phyloP scores from a whole-genome alignment of 148 eudicot genomes.

The Pouteria glomerata region DNA sequence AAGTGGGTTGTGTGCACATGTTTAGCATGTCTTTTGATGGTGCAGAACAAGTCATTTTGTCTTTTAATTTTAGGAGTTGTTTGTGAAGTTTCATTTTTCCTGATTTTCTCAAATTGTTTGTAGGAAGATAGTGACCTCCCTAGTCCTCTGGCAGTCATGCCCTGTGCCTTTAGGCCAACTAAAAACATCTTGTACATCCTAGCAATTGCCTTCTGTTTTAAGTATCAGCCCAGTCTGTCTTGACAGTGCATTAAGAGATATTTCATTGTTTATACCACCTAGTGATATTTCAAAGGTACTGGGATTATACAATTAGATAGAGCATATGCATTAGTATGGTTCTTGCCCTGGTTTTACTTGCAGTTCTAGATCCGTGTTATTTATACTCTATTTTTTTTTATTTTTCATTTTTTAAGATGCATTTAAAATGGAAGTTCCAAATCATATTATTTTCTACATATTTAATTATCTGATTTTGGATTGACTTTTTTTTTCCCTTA shows the following conservation, averaged over 20 bases:
- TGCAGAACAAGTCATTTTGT: too few species aligned
- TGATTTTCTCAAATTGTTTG: not conserved
- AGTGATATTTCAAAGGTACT: not conserved
- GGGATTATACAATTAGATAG: conserved; percentile 1
- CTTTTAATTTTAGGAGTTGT: not conserved
- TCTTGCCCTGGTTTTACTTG: not conserved
- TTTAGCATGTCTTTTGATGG: too few species aligned
- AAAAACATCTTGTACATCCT: not conserved
- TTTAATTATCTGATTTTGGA: too few species aligned
- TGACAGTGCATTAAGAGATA: not conserved
- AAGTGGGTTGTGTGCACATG: too few species aligned
- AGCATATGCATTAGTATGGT: not conserved
- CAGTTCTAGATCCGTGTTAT: not conserved
- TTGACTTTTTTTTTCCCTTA: conserved; percentile 1
- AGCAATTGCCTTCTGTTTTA: not conserved
- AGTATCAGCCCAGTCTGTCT: not conserved
- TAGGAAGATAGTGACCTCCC: not conserved
- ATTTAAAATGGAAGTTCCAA: too few species aligned
- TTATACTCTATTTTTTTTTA: not conserved
- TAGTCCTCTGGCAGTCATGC: not conserved
- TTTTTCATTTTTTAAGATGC: too few species aligned
- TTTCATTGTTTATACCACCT: not conserved
- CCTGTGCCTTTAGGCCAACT: not conserved
- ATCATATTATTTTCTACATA: too few species aligned
- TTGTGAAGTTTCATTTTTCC: not conserved